Conservation (phyloP, 768 basidiomycete genomes). For the Nidularia sp. region DNA sequence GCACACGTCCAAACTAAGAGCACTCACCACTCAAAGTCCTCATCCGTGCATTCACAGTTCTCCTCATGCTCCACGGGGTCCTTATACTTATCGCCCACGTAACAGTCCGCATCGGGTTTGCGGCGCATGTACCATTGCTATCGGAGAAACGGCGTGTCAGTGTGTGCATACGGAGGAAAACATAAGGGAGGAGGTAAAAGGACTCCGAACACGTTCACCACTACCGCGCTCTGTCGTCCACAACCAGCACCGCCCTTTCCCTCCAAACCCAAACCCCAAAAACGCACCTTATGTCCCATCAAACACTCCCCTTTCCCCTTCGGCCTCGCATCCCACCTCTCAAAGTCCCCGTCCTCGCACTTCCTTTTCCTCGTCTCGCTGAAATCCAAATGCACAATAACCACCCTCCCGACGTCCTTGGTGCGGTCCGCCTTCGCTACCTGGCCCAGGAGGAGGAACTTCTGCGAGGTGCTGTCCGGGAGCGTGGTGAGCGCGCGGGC, state of each 20-base stretch:
- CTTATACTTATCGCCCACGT: conserved; percentile 83
- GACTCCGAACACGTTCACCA: too few relatives aligned
- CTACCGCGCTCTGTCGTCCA: too few relatives aligned
- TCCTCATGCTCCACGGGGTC: conserved; percentile 87
- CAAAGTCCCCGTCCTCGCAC: conserved; percentile 71
- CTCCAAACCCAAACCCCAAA: neutral
- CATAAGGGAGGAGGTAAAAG: too few relatives aligned
- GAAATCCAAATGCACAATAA: conserved; percentile 82
- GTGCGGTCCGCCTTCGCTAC: conserved; percentile 57
- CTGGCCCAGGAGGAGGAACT: conserved; percentile 86
- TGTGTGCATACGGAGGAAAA: neutral
- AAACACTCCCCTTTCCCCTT: conserved; percentile 63
- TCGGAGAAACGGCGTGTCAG: neutral
- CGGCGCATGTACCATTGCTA: conserved; percentile 94
- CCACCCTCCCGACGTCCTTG: conserved; percentile 54
- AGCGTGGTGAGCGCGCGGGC: conserved; percentile 81
- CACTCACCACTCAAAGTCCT: conserved; percentile 88
- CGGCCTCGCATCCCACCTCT: conserved; percentile 81
- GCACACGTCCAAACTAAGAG: neutral
- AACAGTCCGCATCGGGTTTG: conserved; percentile 81
- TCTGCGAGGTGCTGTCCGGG: conserved; percentile 94
- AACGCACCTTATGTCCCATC: conserved; percentile 87
- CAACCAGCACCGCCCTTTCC: neutral
- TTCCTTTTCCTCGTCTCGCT: conserved; percentile 59
- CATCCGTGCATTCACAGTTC: conserved; percentile 75